Evolutionary conservation across 805 yeast genomes (phyloP), one percentile per base, ranked within the genome.

Genomic region (Wickerhamomyces subpelliculosus): DNA sequence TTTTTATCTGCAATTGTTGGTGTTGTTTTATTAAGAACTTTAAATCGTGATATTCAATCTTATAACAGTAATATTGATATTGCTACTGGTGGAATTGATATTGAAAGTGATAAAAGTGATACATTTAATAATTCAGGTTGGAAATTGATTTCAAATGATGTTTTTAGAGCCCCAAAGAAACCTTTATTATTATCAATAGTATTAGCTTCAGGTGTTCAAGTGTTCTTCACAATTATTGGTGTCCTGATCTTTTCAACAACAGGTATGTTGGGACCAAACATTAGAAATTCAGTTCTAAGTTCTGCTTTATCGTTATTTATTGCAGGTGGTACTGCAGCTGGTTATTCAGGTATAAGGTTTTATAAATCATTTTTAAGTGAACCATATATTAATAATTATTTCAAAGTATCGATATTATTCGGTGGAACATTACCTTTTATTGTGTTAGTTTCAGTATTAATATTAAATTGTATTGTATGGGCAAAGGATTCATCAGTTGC

Each of bases 191-290:
- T 87, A 36, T 67, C 83, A 2, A 59, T 81, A 2, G 49, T 83
- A 5, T 73, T 78, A 12, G 80, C 95, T 0, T 70, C 84, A 35
- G 96, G 96, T 17, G 68, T 80, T 27, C 95, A 87, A 55, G 67
- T 82, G 34, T 62, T 78, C 34, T 75, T 83, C 44, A 78, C 86
- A 1, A 66, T 78, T 39, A 53, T 79, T 22, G 83, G 84, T 2
- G 78, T 84, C 1, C 65, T 83, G 9, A 46, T 72, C 3, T 61
- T 78, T 4, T 70, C 83, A 32, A 73, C 83, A 3, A 67, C 78
- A 10, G 76, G 80, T 20, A 59, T 75, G 4, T 65, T 80, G 29
- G 75, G 80, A 42, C 85, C 82, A 41, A 72, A 76, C 48, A 75
- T 78, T 39, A 74, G 83, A 40, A 86, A 85, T 29, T 78, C 86